Conservation (phyloP, 169 alveolate genomes). For the Eimeria necatrix region DNA sequence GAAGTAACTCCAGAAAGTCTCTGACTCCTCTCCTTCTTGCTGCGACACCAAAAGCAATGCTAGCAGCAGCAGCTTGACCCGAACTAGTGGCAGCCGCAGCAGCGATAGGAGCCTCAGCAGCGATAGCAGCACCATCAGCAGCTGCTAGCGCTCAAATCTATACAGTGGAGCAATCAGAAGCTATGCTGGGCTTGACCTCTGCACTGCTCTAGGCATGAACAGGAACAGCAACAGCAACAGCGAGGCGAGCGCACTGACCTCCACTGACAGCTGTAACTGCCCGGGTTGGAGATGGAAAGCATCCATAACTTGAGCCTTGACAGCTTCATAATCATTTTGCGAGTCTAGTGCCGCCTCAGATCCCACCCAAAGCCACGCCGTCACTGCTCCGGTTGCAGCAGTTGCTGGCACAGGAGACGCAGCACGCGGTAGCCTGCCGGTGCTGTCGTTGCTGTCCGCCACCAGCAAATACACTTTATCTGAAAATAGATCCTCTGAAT, state of each 20-base stretch:
- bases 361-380: slow-evolving; percentile 71
- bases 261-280: slow-evolving; percentile 45
- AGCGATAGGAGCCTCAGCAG: neutral
- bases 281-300: slow-evolving; percentile 48
- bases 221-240: neutral
- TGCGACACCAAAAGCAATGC: slow-evolving; percentile 17
- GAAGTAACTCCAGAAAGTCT: slow-evolving; percentile 65
- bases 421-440: neutral
- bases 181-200: neutral
- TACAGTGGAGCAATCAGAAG: too few species aligned
- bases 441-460: neutral
- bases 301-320: neutral
- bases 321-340: slow-evolving; percentile 19
- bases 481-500: slow-evolving; percentile 56
- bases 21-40: slow-evolving; percentile 73
- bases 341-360: slow-evolving; percentile 24
- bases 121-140: neutral
- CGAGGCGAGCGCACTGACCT: slow-evolving; percentile 24
- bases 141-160: neutral
- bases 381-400: neutral
- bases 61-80: neutral
- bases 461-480: slow-evolving; percentile 38
- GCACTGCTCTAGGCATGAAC: neutral
- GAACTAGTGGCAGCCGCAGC: slow-evolving; percentile 15
- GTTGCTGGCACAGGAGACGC: neutral